Conservation (phyloP, 768 basidiomycete species). For the Serendipita sp. region DNA sequence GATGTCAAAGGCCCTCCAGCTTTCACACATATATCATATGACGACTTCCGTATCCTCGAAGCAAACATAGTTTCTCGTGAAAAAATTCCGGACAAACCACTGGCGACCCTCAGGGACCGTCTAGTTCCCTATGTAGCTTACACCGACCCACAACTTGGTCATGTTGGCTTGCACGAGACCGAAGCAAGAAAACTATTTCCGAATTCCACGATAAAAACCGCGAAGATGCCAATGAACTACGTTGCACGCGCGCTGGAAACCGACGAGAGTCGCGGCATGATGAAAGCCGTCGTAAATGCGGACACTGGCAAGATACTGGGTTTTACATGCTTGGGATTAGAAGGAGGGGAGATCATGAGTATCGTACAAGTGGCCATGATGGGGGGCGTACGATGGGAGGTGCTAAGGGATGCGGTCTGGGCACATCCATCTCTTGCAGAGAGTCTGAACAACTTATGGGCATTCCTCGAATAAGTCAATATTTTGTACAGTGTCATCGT, state of each 20-base stretch:
- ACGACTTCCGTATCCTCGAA: conserved; percentile 9
- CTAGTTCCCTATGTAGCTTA: conserved; percentile 10
- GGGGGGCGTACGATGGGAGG: conserved; percentile 6
- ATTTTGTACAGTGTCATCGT: too few relatives aligned
- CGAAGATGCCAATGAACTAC: conserved; percentile 11
- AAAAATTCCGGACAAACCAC: too few relatives aligned
- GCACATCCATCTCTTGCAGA: conserved; percentile 10
- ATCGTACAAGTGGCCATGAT: conserved; percentile 10
- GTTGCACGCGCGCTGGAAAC: conserved; percentile 11
- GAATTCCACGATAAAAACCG: not conserved
- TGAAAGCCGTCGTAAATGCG: conserved; percentile 8
- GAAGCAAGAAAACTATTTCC: conserved; percentile 3
- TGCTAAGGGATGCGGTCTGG: conserved; percentile 8
- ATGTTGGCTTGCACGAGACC: conserved; percentile 9
- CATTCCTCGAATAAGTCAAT: not conserved
- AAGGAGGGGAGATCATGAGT: conserved; percentile 11
- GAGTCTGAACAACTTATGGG: conserved; percentile 11
- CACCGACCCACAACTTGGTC: conserved; percentile 11
- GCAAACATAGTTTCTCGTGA: not conserved
- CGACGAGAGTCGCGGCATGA: conserved; percentile 7
- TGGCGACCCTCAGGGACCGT: not conserved
- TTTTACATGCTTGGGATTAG: conserved; percentile 9
- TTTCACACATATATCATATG: conserved; percentile 10
- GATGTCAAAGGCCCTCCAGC: conserved; percentile 12
- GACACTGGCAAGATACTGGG: conserved; percentile 5